Conservation (phyloP, 345 rosid genomes). For the Moricandia arvensis region DNA sequence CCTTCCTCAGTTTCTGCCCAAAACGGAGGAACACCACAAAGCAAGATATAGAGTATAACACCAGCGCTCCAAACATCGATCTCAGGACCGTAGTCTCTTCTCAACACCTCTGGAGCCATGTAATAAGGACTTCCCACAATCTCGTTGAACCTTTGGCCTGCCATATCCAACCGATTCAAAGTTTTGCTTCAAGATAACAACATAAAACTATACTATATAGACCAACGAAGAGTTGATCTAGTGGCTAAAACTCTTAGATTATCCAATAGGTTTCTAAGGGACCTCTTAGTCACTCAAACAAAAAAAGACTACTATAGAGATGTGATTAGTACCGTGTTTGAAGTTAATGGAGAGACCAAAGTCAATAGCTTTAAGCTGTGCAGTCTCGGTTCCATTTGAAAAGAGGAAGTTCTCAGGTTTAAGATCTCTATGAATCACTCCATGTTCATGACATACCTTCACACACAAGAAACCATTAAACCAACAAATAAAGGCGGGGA, state of each 20-base stretch:
- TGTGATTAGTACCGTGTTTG: slow-evolving; percentile 50
- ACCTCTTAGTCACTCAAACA: too few relatives aligned
- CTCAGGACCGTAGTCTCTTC: slow-evolving; percentile 69
- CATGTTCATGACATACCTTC: slow-evolving; percentile 93
- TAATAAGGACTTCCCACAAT: slow-evolving; percentile 83
- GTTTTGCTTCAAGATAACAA: not conserved
- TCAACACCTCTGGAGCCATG: slow-evolving; percentile 82
- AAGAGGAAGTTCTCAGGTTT: slow-evolving; percentile 92
- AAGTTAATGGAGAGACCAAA: slow-evolving; percentile 93
- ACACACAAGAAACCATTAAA: slow-evolving; percentile 8
- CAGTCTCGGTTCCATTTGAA: slow-evolving; percentile 55
- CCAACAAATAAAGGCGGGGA: not conserved
- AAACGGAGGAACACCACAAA: slow-evolving; percentile 85
- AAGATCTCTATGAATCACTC: slow-evolving; percentile 86
- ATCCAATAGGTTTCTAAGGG: too few relatives aligned
- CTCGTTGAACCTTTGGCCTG: slow-evolving; percentile 61
- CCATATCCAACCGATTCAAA: not conserved
- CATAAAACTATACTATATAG: not conserved
- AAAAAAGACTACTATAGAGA: not conserved
- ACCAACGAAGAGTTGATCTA: too few relatives aligned
- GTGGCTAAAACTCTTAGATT: too few relatives aligned
- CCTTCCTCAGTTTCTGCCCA: slow-evolving; percentile 93
- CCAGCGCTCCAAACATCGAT: slow-evolving; percentile 82
- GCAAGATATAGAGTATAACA: slow-evolving; percentile 71
- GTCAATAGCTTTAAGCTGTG: slow-evolving; percentile 78